A percentile compares a stretch with the other conserved stretches of the same genome.
Conservation (phyloP, 768 basidiomycete genomes). For the Heimioporus sp. region DNA sequence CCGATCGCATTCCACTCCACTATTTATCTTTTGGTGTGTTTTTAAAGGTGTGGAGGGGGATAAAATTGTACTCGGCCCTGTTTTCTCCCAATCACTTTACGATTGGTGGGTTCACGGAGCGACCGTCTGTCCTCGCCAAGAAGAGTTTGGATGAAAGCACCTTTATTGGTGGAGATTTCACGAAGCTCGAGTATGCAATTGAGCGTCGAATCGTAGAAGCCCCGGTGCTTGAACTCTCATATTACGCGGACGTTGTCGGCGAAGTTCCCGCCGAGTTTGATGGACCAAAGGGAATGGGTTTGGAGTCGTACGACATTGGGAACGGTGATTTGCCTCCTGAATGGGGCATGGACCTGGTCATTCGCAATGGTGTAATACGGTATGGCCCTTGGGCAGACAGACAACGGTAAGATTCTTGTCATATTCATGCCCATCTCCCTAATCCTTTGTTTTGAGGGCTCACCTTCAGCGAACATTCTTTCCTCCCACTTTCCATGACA, state of each 20-base stretch:
- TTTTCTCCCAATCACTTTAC: conserved; percentile 21
- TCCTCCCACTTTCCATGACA: conserved; percentile 72
- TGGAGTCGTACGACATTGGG: conserved; percentile 66
- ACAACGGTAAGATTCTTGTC: conserved; percentile 57
- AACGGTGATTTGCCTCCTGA: conserved; percentile 89
- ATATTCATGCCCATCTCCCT: background rate
- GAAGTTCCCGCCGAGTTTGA: conserved; percentile 51
- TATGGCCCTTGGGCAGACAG: conserved; percentile 99
- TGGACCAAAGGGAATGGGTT: conserved; percentile 29
- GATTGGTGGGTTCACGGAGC: conserved; percentile 1
- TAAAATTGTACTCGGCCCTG: conserved; percentile 41
- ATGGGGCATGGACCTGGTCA: conserved; percentile 86
- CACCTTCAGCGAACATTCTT: conserved; percentile 83
- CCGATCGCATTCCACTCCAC: conserved; percentile 25
- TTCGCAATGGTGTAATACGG: conserved; percentile 70
- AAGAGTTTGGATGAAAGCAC: conserved; percentile 51
- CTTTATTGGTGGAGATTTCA: conserved; percentile 53
- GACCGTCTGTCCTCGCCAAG: conserved; percentile 2
- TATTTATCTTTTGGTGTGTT: conserved; percentile 42
- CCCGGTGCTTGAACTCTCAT: conserved; percentile 72
- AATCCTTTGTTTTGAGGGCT: conserved; percentile 39
- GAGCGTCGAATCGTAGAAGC: conserved; percentile 82
- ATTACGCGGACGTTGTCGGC: conserved; percentile 85
- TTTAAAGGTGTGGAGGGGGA: conserved; percentile 54
- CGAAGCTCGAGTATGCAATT: conserved; percentile 78